Conservation (phyloP, 495 filamentous ascomycete species). For the Penicillium nucicola region DNA sequence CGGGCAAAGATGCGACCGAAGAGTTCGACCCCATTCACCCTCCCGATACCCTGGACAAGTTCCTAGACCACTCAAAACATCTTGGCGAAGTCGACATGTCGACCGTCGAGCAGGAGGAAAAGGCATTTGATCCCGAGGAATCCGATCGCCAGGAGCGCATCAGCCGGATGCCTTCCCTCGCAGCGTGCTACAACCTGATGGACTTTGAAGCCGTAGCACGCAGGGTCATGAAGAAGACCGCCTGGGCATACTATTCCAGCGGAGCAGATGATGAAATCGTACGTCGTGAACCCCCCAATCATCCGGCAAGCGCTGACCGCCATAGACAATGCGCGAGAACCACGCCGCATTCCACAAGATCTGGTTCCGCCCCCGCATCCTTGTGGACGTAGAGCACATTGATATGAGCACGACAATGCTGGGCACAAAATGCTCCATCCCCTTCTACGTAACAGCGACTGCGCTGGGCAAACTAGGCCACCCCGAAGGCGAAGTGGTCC, state of each 20-base stretch:
- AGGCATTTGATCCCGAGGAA: slow-evolving; percentile 73
- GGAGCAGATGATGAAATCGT: slow-evolving; percentile 97
- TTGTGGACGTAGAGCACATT: slow-evolving; percentile 83
- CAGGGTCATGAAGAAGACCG: slow-evolving; percentile 86
- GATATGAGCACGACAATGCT: slow-evolving; percentile 89
- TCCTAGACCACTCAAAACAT: slow-evolving; percentile 81
- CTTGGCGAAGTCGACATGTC: slow-evolving; percentile 88
- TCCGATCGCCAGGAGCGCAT: slow-evolving; percentile 71
- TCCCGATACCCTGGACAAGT: slow-evolving; percentile 74
- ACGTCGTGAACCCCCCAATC: slow-evolving; percentile 23
- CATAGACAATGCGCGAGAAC: slow-evolving; percentile 91
- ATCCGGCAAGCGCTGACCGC: background rate
- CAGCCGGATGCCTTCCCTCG: slow-evolving; percentile 71
- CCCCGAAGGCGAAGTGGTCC: slow-evolving; percentile 84
- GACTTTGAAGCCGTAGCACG: slow-evolving; percentile 93
- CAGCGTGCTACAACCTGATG: slow-evolving; percentile 90
- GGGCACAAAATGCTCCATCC: slow-evolving; percentile 73
- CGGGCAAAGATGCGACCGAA: slow-evolving; percentile 78
- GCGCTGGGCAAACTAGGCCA: slow-evolving; percentile 89
- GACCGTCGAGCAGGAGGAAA: slow-evolving; percentile 72
- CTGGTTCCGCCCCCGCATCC: slow-evolving; percentile 87
- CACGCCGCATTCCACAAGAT: slow-evolving; percentile 94
- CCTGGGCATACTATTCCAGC: slow-evolving; percentile 96
- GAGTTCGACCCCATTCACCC: slow-evolving; percentile 94
- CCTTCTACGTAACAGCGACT: slow-evolving; percentile 91